Evolutionary conservation across 495 filamentous ascomycete genomes (phyloP).

Genomic region (Xylaria telfairii): DNA sequence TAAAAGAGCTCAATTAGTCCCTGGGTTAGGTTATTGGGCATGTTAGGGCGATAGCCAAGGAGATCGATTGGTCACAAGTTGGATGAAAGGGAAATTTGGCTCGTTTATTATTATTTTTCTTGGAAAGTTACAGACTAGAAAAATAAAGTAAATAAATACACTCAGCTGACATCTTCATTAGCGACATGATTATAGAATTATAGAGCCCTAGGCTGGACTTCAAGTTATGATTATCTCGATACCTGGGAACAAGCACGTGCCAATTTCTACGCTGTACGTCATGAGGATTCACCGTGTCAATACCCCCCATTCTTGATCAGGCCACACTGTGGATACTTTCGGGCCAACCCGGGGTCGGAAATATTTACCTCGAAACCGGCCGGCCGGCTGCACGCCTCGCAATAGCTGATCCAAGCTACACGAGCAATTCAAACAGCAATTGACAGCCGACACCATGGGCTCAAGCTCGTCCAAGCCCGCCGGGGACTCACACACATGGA

Average conservation of each 20-base stretch:
- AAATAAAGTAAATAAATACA: not conserved
- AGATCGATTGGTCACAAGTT: not conserved
- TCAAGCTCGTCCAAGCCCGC: conserved; percentile 57
- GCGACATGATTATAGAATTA: not conserved
- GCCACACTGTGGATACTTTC: conserved; percentile 19
- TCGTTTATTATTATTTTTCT: too few relatives aligned
- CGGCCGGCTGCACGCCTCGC: conserved; percentile 22
- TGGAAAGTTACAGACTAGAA: not conserved
- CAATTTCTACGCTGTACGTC: not conserved
- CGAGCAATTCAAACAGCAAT: conserved; percentile 22
- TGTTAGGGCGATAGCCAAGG: not conserved
- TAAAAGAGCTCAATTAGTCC: not conserved
- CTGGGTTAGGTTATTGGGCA: not conserved
- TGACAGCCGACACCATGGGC: conserved; percentile 48
- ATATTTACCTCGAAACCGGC: conserved; percentile 31
- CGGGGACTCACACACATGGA: conserved; percentile 53
- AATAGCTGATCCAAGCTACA: conserved; percentile 14
- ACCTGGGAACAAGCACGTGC: not conserved
- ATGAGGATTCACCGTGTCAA: not conserved
- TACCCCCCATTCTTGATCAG: not conserved
- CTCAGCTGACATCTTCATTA: not conserved
- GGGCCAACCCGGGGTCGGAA: conserved; percentile 28
- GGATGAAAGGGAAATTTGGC: not conserved
- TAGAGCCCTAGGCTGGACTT: not conserved
- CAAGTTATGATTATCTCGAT: not conserved